Percentiles rank a stretch among this genome's conserved stretches.
Conservation (phyloP, 495 filamentous ascomycete species). For the Talaromyces thailandensis region DNA sequence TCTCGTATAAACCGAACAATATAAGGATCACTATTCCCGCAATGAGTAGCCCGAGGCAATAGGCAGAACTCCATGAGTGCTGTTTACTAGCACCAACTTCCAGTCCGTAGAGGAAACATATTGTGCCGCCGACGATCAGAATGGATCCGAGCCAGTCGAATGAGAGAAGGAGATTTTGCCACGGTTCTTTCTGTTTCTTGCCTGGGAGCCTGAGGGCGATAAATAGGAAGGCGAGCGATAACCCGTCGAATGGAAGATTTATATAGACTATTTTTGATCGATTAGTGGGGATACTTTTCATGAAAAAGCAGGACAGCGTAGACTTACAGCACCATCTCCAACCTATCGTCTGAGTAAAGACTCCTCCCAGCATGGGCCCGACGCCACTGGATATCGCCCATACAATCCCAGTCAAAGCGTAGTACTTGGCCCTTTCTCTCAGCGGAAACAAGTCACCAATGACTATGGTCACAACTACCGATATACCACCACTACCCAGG, state of each 20-base stretch:
- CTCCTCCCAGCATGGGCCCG: conserved; percentile 71
- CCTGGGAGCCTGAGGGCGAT: conserved; percentile 57
- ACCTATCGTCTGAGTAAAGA: conserved; percentile 50
- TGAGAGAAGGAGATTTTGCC: conserved; percentile 48
- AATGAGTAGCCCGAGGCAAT: conserved; percentile 33
- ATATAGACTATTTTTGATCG: not conserved
- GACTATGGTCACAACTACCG: conserved; percentile 56
- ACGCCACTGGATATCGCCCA: conserved; percentile 72
- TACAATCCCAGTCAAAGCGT: conserved; percentile 54
- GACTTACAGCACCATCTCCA: conserved; percentile 27
- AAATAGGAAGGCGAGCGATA: conserved; percentile 48
- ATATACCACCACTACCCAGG: conserved; percentile 24
- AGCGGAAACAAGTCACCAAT: conserved; percentile 65
- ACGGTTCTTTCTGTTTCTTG: conserved; percentile 45
- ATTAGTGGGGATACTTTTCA: conserved; percentile 17
- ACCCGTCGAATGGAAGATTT: conserved; percentile 48
- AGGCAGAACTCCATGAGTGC: conserved; percentile 39
- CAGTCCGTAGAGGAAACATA: conserved; percentile 66
- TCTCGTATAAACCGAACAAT: conserved; percentile 28
- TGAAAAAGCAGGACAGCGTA: conserved; percentile 22
- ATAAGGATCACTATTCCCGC: conserved; percentile 12
- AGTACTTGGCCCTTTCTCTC: conserved; percentile 52
- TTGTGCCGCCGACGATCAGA: conserved; percentile 52
- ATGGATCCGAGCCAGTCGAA: conserved; percentile 62
- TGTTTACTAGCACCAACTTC: conserved; percentile 49